Evolutionary conservation across 176 grass and related monocot genomes (phyloP), one percentile per base, ranked within the genome.

Genomic region (Secale cereale): DNA sequence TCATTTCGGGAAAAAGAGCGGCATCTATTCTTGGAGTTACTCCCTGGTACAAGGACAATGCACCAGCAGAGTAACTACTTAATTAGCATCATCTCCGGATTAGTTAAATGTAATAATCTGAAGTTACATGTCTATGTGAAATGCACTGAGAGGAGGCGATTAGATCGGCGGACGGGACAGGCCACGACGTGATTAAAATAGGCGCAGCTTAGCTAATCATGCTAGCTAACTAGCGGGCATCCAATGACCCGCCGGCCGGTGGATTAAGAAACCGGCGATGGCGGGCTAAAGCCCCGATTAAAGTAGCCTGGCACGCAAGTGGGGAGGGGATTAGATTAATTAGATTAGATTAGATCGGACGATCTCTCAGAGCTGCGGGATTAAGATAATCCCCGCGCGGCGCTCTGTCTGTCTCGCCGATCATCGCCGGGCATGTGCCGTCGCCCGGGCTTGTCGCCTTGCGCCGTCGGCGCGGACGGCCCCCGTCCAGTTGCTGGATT

Each of bases 371-470:
- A 0, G 59, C 2, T n/a, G 48, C 6, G 70, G 78, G 82, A 85
- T 89, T 92, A 89, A 86, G 68, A 86, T 86, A 89, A 86, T 69
- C 79, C 79, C 74, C 60, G 74, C 56, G 88, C 85, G 85, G 88
- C 85, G 91, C 85, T 79, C 88, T 93, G 91, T 88, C 87, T 54
- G 91, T 88, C 87, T 54, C 77, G 6, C 79, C 84, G 37, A 9
- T 82, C 84, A 9, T 82, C 84, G 37, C 67, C 39, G 67, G 59
- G 65, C 91, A 90, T 93, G 91, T 93, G 85, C 88, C 61, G 5
- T 3, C 41, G 37, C n/a, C 57, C 71, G 54, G 5, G 17, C 77
- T 83, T 90, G 81, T 85, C 87, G 85, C 78, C 16, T 85, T 83
- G 88, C 72, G 79, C 6, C 59, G 60, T 22, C 56, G 68, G 0